Conservation (phyloP, 1,284 basidiomycete genomes). For the Coniferiporia weirii region DNA sequence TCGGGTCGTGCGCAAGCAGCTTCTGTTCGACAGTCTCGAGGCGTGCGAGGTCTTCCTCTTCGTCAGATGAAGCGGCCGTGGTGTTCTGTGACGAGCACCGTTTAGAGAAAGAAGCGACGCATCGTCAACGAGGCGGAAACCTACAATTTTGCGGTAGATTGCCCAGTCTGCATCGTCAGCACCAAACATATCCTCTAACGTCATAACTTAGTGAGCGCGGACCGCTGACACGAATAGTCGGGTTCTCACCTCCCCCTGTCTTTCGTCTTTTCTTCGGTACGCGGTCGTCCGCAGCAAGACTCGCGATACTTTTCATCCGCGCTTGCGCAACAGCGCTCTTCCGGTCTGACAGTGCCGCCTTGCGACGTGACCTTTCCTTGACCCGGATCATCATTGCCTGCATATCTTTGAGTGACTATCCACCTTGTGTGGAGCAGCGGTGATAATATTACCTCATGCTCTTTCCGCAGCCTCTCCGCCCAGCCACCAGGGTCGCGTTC, state of each 20-base stretch:
- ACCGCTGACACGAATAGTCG: not conserved
- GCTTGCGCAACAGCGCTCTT: slow-evolving; percentile 96
- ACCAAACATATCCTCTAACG: slow-evolving; percentile 87
- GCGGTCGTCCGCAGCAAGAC: slow-evolving; percentile 80
- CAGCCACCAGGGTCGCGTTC: slow-evolving; percentile 67
- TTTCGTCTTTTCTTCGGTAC: slow-evolving; percentile 78
- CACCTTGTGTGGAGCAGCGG: not conserved
- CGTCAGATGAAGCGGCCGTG: slow-evolving; percentile 87
- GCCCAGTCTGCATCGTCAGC: slow-evolving; percentile 97
- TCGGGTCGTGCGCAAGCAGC: slow-evolving; percentile 79
- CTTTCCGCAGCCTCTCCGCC: slow-evolving; percentile 62
- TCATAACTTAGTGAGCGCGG: slow-evolving; percentile 7
- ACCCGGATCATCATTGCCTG: slow-evolving; percentile 80
- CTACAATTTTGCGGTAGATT: slow-evolving; percentile 94
- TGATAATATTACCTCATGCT: slow-evolving; percentile 67
- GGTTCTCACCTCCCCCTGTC: slow-evolving; percentile 59
- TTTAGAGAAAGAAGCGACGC: slow-evolving; percentile 7
- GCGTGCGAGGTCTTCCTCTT: slow-evolving; percentile 84
- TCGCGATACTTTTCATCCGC: slow-evolving; percentile 96
- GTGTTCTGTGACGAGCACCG: slow-evolving; percentile 49
- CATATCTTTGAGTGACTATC: not conserved
- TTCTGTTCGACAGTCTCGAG: slow-evolving; percentile 78
- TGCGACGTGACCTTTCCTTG: slow-evolving; percentile 78
- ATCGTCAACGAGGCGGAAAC: slow-evolving; percentile 21
- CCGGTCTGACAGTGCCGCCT: slow-evolving; percentile 81